Evolutionary conservation across 257 asterid genomes (phyloP).

Genomic region (Leptodermis oblonga): DNA sequence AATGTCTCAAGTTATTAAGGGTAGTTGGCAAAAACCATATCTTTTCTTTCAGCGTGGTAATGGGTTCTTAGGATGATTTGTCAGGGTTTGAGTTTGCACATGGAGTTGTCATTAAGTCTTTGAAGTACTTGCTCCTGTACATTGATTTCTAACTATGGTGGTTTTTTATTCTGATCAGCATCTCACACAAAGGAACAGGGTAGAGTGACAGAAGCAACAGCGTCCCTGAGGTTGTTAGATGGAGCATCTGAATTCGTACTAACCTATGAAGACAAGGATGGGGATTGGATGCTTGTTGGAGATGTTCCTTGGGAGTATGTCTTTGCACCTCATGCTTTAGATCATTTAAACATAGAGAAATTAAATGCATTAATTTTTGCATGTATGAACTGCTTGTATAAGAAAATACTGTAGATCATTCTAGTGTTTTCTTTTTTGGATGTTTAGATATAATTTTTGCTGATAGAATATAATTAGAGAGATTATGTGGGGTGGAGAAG

Average conservation of each 20-base stretch:
- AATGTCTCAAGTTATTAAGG: background rate
- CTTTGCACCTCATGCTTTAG: conserved; percentile 7
- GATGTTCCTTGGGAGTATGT: conserved; percentile 95
- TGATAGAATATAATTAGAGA: background rate
- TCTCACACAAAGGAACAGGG: conserved; percentile 40
- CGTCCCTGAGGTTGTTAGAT: conserved; percentile 46
- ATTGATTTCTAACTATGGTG: conserved; percentile 5
- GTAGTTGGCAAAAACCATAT: background rate
- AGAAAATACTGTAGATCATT: background rate
- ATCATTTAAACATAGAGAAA: background rate
- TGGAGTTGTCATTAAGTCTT: background rate
- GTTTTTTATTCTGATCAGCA: conserved; percentile 30
- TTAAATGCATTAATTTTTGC: background rate
- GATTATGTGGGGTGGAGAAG: too few species aligned
- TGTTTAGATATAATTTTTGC: background rate
- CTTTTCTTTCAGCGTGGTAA: background rate
- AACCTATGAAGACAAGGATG: conserved; percentile 88
- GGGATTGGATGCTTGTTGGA: conserved; percentile 96
- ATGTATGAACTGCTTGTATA: background rate
- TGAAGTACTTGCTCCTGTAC: conserved; percentile 11
- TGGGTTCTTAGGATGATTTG: background rate
- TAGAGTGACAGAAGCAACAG: conserved; percentile 26
- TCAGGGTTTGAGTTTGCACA: background rate
- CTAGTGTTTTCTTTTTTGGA: background rate
- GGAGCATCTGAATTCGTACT: conserved; percentile 69